Conservation (phyloP, 495 filamentous ascomycete genomes). For the Aspergillus egyptiacus region DNA sequence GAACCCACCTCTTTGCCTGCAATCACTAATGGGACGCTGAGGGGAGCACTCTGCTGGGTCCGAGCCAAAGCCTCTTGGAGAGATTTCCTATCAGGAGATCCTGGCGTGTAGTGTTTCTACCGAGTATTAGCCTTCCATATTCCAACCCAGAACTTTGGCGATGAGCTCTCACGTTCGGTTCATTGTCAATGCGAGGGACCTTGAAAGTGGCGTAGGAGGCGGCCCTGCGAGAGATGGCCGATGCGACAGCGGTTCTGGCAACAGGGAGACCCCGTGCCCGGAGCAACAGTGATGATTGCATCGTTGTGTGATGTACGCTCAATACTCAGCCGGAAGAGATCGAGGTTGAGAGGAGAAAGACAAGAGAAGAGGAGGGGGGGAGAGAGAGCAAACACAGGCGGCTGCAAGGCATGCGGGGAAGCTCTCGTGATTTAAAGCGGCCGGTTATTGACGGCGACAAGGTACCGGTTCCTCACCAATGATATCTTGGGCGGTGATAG, state of each 20-base stretch:
- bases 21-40: conserved; percentile 73
- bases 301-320: conserved; percentile 15
- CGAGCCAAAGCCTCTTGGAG: conserved; percentile 63
- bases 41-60: conserved; percentile 52
- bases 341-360: not conserved
- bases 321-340: too few species aligned
- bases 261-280: conserved; percentile 29
- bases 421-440: conserved; percentile 15
- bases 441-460: conserved; percentile 7
- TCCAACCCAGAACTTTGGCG: not conserved
- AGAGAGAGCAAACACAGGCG: conserved; percentile 6
- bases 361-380: conserved; percentile 7
- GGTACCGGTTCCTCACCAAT: not conserved
- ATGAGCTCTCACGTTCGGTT: conserved; percentile 71
- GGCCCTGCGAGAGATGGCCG: conserved; percentile 26
- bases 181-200: conserved; percentile 80
- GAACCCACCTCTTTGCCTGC: conserved; percentile 64
- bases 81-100: conserved; percentile 66
- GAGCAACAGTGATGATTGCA: conserved; percentile 33
- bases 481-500: not conserved
- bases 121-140: not conserved
- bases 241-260: conserved; percentile 16
- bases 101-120: conserved; percentile 83
- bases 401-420: conserved; percentile 15
- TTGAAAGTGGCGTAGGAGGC: conserved; percentile 72